Evolutionary conservation across 768 basidiomycete genomes (phyloP).

Genomic region (Mycena galericulata): DNA sequence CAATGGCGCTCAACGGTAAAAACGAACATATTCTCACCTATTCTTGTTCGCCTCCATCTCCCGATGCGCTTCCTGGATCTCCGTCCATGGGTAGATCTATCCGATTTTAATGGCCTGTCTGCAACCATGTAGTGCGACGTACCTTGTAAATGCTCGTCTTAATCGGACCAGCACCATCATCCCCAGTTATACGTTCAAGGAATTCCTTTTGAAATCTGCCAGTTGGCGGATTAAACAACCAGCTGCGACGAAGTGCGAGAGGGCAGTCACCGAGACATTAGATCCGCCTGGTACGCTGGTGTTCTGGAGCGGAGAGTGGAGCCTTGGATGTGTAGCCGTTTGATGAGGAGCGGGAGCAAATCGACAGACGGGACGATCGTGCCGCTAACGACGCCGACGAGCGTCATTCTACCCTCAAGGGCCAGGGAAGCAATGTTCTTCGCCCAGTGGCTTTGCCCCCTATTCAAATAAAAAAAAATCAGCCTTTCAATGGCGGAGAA

Average conservation of each 20-base stretch:
- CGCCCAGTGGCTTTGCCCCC: slow-evolving; percentile 75
- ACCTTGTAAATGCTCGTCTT: slow-evolving; percentile 85
- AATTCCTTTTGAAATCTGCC: slow-evolving; percentile 66
- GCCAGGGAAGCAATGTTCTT: slow-evolving; percentile 79
- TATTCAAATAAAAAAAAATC: not conserved
- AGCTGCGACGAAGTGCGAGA: not conserved
- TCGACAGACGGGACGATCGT: slow-evolving; percentile 64
- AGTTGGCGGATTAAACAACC: not conserved
- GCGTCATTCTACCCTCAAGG: slow-evolving; percentile 78
- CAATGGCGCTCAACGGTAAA: slow-evolving; percentile 11
- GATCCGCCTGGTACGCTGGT: slow-evolving; percentile 78
- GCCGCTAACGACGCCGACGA: slow-evolving; percentile 78
- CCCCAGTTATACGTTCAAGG: slow-evolving; percentile 69
- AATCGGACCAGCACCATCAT: slow-evolving; percentile 67
- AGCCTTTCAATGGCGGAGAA: not conserved
- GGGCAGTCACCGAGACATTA: slow-evolving; percentile 64
- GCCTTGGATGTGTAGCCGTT: slow-evolving; percentile 89
- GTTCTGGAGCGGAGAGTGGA: slow-evolving; percentile 85
- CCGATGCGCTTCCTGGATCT: slow-evolving; percentile 82
- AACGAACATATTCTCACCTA: slow-evolving; percentile 45
- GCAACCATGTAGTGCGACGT: slow-evolving; percentile 36
- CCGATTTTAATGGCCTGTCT: not conserved
- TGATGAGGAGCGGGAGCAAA: slow-evolving; percentile 77
- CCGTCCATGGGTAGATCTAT: slow-evolving; percentile 82
- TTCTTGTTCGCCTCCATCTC: slow-evolving; percentile 84